Percentiles rank a stretch among this genome's conserved stretches.
Evolutionary conservation across 352 stramenopile genomes (phyloP).

Genomic region (Phytophthora macrochlamydospora): DNA sequence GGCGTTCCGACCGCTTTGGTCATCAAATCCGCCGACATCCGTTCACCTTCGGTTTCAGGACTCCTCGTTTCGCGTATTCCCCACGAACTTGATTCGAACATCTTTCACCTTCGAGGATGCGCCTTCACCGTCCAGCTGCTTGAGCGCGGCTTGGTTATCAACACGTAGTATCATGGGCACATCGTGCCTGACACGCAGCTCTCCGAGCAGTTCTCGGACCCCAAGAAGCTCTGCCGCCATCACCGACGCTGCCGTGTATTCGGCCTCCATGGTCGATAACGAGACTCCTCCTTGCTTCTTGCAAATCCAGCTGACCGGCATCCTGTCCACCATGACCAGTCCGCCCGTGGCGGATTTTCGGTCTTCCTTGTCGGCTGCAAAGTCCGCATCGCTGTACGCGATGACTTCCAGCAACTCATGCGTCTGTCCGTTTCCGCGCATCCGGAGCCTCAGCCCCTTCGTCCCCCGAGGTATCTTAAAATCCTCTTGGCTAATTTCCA

Average conservation of each 20-base stretch:
- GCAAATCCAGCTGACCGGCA: constrained; percentile 11
- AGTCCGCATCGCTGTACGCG: constrained; percentile 24
- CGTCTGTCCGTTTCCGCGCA: neutral
- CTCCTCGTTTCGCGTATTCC: neutral
- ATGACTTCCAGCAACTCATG: neutral
- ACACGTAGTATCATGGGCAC: neutral
- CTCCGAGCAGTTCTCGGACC: constrained; percentile 1
- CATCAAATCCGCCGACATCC: constrained; percentile 11
- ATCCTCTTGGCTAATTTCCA: constrained; percentile 25
- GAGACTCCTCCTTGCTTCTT: constrained; percentile 18
- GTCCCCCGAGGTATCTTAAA: constrained; percentile 15
- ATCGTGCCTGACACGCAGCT: constrained; percentile 1
- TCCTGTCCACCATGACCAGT: constrained; percentile 13
- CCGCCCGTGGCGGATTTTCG: constrained; percentile 25
- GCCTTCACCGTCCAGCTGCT: constrained; percentile 10
- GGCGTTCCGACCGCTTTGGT: constrained; percentile 3
- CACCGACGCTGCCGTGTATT: constrained; percentile 13
- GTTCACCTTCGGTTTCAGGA: constrained; percentile 2
- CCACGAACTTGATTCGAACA: constrained; percentile 18
- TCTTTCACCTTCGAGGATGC: constrained; percentile 12
- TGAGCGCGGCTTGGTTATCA: constrained; percentile 11
- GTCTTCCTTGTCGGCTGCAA: constrained; percentile 14
- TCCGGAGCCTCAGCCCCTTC: neutral
- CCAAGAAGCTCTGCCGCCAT: constrained; percentile 12
- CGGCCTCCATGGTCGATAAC: constrained; percentile 23